Evolutionary conservation across 768 basidiomycete genomes (phyloP).

Genomic region (Termitomyces sp.): DNA sequence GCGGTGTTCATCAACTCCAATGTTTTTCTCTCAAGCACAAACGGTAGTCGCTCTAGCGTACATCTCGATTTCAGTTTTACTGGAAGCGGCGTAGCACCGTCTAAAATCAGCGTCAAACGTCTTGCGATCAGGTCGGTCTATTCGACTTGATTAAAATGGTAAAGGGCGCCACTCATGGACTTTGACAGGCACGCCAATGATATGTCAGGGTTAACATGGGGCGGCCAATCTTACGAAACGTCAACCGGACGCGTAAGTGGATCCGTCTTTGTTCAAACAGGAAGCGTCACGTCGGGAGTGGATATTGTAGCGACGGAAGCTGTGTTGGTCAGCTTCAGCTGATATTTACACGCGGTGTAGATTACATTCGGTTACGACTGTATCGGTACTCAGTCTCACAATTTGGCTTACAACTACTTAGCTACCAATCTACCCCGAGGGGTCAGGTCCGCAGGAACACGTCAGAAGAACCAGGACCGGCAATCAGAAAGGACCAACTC

Average conservation of each 20-base stretch:
- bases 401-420: neutral
- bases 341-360: neutral
- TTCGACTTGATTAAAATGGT: neutral
- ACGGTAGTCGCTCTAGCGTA: constrained; percentile 25
- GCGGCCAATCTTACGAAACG: constrained; percentile 55
- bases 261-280: constrained; percentile 20
- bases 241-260: constrained; percentile 35
- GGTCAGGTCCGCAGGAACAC: neutral
- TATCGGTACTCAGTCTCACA: neutral
- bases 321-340: constrained; percentile 27
- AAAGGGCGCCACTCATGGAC: neutral
- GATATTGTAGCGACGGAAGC: constrained; percentile 45
- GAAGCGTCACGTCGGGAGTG: constrained; percentile 30
- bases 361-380: neutral
- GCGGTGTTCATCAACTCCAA: constrained; percentile 56
- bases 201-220: constrained; percentile 48
- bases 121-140: constrained; percentile 39
- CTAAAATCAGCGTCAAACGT: constrained; percentile 38
- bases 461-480: neutral
- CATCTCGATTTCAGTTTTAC: constrained; percentile 40
- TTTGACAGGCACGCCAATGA: constrained; percentile 41
- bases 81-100: constrained; percentile 19
- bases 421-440: neutral
- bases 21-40: constrained; percentile 37
- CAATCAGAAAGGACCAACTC: neutral